Evolutionary conservation across 352 stramenopile species (phyloP).

Genomic region (Bremia lactucae): DNA sequence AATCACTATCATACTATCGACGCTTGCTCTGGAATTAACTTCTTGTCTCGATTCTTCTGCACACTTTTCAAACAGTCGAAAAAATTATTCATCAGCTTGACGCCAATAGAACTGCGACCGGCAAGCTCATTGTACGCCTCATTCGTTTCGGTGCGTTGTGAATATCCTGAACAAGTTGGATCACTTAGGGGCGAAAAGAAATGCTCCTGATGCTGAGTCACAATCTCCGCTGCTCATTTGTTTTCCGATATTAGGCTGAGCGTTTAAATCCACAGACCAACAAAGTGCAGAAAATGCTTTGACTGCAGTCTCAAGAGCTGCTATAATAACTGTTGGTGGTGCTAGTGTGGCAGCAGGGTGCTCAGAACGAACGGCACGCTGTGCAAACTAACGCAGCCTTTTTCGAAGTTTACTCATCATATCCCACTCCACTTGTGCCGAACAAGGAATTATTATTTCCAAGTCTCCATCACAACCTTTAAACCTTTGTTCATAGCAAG

Average conservation of each 20-base stretch:
- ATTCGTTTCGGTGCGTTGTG: too few relatives aligned
- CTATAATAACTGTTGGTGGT: constrained; percentile 18
- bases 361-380: constrained; percentile 73
- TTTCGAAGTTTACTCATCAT: constrained; percentile 65
- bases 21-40: too few relatives aligned
- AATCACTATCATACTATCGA: too few relatives aligned
- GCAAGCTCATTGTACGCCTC: too few relatives aligned
- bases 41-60: constrained; percentile 69
- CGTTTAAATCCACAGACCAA: constrained; percentile 35
- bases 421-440: constrained; percentile 76
- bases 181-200: too few relatives aligned
- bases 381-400: constrained; percentile 54
- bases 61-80: constrained; percentile 77
- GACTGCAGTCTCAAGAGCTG: constrained; percentile 22
- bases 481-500: constrained; percentile 79
- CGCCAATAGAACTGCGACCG: constrained; percentile 36
- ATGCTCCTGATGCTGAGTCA: too few relatives aligned
- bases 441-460: constrained; percentile 65
- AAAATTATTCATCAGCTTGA: constrained; percentile 44
- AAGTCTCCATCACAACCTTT: constrained; percentile 73
- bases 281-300: constrained; percentile 35
- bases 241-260: too few relatives aligned
- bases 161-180: too few relatives aligned
- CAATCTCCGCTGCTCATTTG: too few relatives aligned
- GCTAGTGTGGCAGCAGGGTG: constrained; percentile 71